Evolutionary conservation across 1,284 basidiomycete genomes (phyloP).

Genomic region (Apiotrichum sp.): DNA sequence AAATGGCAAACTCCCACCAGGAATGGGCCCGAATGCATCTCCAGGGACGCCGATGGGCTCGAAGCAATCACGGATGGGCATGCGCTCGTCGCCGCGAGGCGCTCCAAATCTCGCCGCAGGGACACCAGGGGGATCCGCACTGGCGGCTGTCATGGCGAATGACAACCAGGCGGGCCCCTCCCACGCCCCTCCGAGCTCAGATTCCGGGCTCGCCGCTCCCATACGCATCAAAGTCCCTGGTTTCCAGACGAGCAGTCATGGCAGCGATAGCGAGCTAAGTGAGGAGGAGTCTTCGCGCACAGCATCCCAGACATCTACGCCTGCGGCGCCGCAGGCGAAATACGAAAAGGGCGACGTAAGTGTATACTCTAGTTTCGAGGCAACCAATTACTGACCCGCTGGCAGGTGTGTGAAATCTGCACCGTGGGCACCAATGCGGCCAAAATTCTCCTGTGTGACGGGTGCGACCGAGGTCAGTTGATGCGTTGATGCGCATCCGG

Average conservation of each 20-base stretch:
- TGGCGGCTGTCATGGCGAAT: constrained; percentile 12
- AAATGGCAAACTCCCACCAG: constrained; percentile 18
- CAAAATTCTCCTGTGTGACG: constrained; percentile 92
- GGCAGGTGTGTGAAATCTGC: constrained; percentile 79
- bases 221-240: constrained; percentile 34
- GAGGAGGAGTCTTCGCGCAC: constrained; percentile 29
- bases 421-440: constrained; percentile 77
- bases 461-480: constrained; percentile 82
- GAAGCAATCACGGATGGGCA: constrained; percentile 11
- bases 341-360: constrained; percentile 46
- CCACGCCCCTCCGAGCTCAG: neutral
- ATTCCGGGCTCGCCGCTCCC: constrained; percentile 5
- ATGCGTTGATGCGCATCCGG: neutral
- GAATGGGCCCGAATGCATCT: neutral
- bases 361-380: neutral
- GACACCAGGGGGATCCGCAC: neutral
- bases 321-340: constrained; percentile 9
- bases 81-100: constrained; percentile 14
- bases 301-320: constrained; percentile 4
- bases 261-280: constrained; percentile 30
- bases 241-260: constrained; percentile 28
- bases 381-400: neutral
- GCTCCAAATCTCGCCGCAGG: neutral
- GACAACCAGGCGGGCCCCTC: constrained; percentile 1
- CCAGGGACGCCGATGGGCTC: constrained; percentile 24